Evolutionary conservation across 805 yeast genomes (phyloP), one percentile per base, ranked within the genome.

Genomic region (Candida gorgasii): DNA sequence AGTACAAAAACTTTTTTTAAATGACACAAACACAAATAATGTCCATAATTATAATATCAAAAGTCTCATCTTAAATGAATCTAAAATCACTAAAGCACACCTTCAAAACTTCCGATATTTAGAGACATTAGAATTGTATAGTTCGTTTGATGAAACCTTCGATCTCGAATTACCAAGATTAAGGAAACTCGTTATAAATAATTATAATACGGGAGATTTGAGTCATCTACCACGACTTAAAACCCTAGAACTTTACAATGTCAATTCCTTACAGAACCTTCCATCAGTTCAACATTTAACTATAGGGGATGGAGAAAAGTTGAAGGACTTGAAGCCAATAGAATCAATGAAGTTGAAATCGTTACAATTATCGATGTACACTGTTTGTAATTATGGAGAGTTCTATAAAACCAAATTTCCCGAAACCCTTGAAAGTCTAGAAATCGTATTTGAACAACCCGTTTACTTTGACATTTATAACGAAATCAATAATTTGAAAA

Each of bases 131-230:
- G 26, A 33, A 20, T 28, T 36, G 13, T 30, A 20, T 20, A 28
- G 20, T 23, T 40, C 40, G 11, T 19, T 40, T 9, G 11, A 19
- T 15, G 47, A 40, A 15, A 28, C 18, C 12, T 40, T 40, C 15
- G 24, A 40, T 33, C 14, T 30, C 1, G 33, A 37, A 4, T 20
- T 40, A 23, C 43, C 47, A 3, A 20, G 26, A 3, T 34, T 44
- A 24, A 32, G 37, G 28, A n/a, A 20, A 12, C 19, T 44, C 13
- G 18, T 34, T 15, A 40, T 44, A 5, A 37, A 33, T 14, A 41
- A 40, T 29, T 44, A 27, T 29, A 34, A 27, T 9, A 37, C 34
- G 14, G 47, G 47, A 8, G 39, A 44, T 20, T 23, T 44, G 3
- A 14, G n/a, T 11, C 41, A 37, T 11, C 33, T 40, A 24, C 32